Evolutionary conservation across 1,284 basidiomycete species (phyloP).

Genomic region (Veloboletus limbatus): DNA sequence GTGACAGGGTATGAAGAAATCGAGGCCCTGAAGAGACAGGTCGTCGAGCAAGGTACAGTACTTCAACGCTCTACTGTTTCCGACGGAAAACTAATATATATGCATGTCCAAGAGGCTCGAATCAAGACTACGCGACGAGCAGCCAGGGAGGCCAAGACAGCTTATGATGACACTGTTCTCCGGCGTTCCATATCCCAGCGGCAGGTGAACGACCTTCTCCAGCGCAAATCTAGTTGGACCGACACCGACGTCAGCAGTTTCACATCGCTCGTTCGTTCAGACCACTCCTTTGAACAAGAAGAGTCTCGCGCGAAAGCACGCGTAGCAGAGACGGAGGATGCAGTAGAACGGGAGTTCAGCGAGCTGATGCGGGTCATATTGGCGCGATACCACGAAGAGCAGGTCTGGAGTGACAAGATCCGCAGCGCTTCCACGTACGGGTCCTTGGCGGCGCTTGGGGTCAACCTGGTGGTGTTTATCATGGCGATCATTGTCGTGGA

Average conservation of each 20-base stretch:
- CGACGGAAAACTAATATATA: slow-evolving; percentile 10
- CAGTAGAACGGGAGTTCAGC: slow-evolving; percentile 82
- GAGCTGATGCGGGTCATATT: slow-evolving; percentile 85
- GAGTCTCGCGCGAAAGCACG: slow-evolving; percentile 67
- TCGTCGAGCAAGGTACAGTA: slow-evolving; percentile 75
- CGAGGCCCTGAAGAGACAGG: slow-evolving; percentile 74
- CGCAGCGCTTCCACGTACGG: slow-evolving; percentile 90
- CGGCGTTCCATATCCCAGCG: slow-evolving; percentile 79
- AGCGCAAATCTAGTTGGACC: slow-evolving; percentile 87
- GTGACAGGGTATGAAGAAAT: slow-evolving; percentile 91
- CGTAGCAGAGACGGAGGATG: slow-evolving; percentile 67
- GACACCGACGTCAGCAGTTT: slow-evolving; percentile 80
- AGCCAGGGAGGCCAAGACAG: slow-evolving; percentile 66
- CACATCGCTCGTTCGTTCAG: slow-evolving; percentile 82
- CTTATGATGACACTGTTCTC: slow-evolving; percentile 72
- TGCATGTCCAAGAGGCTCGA: slow-evolving; percentile 51
- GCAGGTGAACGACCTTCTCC: slow-evolving; percentile 87
- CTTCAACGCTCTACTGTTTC: slow-evolving; percentile 1
- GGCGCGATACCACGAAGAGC: slow-evolving; percentile 91
- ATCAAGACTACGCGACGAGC: slow-evolving; percentile 60
- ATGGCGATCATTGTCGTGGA: slow-evolving; percentile 86
- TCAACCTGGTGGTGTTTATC: slow-evolving; percentile 87
- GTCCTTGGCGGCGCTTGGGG: slow-evolving; percentile 74
- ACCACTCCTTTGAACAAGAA: slow-evolving; percentile 79
- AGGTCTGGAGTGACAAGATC: slow-evolving; percentile 97